Base-by-base conservation (phyloP, 2,329 filamentous ascomycete genomes). In the Dactylellina drechsleri region DNA sequence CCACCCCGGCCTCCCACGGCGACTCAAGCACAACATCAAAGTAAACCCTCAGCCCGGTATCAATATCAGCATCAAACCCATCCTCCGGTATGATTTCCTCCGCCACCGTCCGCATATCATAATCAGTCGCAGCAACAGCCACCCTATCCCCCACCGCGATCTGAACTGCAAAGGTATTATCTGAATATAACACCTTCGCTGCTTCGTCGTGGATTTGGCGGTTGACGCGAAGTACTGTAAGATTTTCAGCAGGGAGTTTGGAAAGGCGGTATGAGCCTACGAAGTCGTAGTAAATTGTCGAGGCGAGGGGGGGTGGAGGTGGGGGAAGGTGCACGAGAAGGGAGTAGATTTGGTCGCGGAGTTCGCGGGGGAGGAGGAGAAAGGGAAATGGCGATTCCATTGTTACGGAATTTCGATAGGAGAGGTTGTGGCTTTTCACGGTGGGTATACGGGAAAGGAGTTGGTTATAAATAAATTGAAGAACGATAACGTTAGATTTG, bases 301-400 rank as follows among this genome's bases (percentile, higher is more conserved):
- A n/a, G 8, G 31, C 12, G 5, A 12, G 18, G 13, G 12, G 5
- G n/a, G 28, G 16, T 45, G 15, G 56, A 36, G n/a, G 12, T 10
- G 4, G 47, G 47, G 23, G 18, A 15, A 2, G 61, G 36, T 15
- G 31, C 31, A 23, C 5, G 26, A 47, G 47, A 49, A 43, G 16
- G 28, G 66, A 67, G 43, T 74, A 74, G 16, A 74, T 53, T 62
- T 74, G 36, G 50, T 74, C 56, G 50, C 70, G 70, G 41, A 74
- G 15, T 52, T 66, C 43, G 70, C 47, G 62, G 16, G 70, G 70
- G 7, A 74, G 70, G 28, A 13, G 0, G 28, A 74, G 62, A 28
- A 74, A 74, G 4, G 61, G 70, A 57, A 74, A 74, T 10, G 15
- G 2, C 8, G 31, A 36, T 36, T 36, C 31, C 31, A 36, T 36